Percentiles rank a stretch among this genome's conserved stretches.
phyloP scores from a whole-genome alignment of 2,329 filamentous ascomycete species.

The Cadophora sp. region DNA sequence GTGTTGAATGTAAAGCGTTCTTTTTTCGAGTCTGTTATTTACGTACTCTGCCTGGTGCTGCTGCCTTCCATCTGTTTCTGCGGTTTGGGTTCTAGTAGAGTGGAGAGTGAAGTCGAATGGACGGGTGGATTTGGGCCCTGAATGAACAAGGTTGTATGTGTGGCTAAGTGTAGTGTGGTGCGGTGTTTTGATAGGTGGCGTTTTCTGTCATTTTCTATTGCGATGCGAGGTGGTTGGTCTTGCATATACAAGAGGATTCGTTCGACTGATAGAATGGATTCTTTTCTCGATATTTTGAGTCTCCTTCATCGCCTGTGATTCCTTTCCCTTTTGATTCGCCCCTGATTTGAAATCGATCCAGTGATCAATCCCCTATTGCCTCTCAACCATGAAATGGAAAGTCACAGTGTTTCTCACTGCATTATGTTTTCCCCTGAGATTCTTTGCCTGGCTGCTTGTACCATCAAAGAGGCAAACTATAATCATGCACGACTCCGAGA shows the following conservation, averaged over 20 bases:
- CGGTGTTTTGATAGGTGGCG: constrained; percentile 37
- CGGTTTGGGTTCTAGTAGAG: constrained; percentile 13
- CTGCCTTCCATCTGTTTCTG: constrained; percentile 10
- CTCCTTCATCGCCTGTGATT: neutral
- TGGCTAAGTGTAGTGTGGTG: constrained; percentile 19
- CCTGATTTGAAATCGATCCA: neutral
- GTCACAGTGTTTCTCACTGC: too few relatives aligned
- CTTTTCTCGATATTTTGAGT: constrained; percentile 5
- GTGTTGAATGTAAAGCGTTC: constrained; percentile 21
- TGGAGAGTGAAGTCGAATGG: constrained; percentile 8
- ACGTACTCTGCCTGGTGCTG: neutral
- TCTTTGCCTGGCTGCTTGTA: too few relatives aligned
- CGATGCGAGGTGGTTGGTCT: constrained; percentile 12
- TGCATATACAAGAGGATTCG: constrained; percentile 17
- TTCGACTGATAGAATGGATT: constrained; percentile 21
- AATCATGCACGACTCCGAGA: too few relatives aligned
- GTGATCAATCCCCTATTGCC: neutral
- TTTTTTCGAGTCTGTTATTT: constrained; percentile 12
- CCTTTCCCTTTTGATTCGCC: neutral
- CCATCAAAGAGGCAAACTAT: too few relatives aligned
- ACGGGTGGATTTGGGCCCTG: neutral
- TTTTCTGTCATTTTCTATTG: constrained; percentile 16
- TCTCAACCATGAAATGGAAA: too few relatives aligned
- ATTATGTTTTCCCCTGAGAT: too few relatives aligned
- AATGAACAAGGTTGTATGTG: constrained; percentile 25